These are phyloP conservation scores for Raphanus hybrid DNA, from an alignment of 441 rosid species.

Conservation along the genomic window DNA sequence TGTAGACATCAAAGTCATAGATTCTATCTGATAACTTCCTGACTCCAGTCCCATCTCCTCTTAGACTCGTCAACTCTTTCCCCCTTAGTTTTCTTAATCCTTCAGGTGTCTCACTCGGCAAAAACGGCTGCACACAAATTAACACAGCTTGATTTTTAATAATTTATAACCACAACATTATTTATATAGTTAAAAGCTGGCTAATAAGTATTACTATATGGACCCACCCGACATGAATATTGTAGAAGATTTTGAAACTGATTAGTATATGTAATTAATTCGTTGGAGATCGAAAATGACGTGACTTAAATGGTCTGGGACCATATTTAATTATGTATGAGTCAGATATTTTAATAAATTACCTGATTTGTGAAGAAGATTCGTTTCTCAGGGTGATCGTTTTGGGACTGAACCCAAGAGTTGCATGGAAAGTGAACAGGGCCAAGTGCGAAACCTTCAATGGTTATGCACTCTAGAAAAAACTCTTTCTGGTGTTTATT, in stretches of 20 bases:
- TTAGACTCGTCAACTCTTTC: constrained; percentile 63
- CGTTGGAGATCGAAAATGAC: constrained; percentile 2
- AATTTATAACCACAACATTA: neutral
- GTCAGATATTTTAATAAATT: constrained; percentile 6
- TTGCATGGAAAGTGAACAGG: constrained; percentile 92
- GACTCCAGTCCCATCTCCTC: constrained; percentile 76
- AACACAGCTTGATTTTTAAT: neutral
- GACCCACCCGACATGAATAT: constrained; percentile 32
- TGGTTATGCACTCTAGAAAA: constrained; percentile 76
- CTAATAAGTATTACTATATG: neutral
- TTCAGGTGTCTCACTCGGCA: constrained; percentile 79
- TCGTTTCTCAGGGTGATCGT: constrained; percentile 65
- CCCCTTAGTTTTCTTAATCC: constrained; percentile 73
- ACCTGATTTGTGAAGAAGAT: constrained; percentile 91
- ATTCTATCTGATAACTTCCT: constrained; percentile 81
- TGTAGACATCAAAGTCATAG: constrained; percentile 81
- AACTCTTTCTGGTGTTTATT: constrained; percentile 92
- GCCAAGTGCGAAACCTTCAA: constrained; percentile 87
- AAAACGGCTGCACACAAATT: constrained; percentile 63
- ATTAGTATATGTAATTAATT: neutral
- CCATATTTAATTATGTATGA: neutral
- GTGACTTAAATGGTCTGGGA: neutral
- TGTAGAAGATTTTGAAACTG: neutral
- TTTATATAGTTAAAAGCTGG: neutral
- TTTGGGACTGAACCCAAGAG: constrained; percentile 88